A percentile compares a stretch with the other conserved stretches of the same genome.
phyloP scores from a whole-genome alignment of 208 protist genomes.

The Naegleria gruberi region DNA sequence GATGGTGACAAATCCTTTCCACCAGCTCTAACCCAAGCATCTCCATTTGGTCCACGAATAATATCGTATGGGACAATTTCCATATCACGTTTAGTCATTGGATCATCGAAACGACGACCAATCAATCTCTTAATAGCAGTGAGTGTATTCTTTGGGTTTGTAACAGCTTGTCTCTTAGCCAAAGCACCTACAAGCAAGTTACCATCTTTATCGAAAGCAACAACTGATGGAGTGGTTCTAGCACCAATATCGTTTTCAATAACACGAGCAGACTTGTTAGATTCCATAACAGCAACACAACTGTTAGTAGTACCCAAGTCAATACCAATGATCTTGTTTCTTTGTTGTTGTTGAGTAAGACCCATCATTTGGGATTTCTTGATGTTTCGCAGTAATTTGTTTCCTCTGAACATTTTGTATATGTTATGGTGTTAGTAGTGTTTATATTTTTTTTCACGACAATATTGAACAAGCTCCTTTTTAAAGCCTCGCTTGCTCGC shows the following conservation, averaged over 20 bases:
- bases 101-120: slow-evolving; percentile 47
- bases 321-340: slow-evolving; percentile 50
- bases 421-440: not conserved
- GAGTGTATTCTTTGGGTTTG: slow-evolving; percentile 79
- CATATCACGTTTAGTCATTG: slow-evolving; percentile 11
- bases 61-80: slow-evolving; percentile 86
- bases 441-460: not conserved
- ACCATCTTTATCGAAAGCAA: slow-evolving; percentile 85
- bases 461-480: too few relatives aligned
- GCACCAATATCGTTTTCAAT: slow-evolving; percentile 76
- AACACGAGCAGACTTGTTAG: slow-evolving; percentile 43
- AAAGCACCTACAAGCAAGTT: slow-evolving; percentile 73
- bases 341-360: not conserved
- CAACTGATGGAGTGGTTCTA: slow-evolving; percentile 86
- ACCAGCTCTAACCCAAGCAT: slow-evolving; percentile 79
- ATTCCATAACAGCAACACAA: slow-evolving; percentile 63
- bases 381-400: not conserved
- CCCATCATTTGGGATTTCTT: not conserved
- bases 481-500: too few relatives aligned
- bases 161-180: slow-evolving; percentile 75
- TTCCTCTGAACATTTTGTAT: not conserved
- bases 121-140: slow-evolving; percentile 82
- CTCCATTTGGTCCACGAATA: slow-evolving; percentile 74
- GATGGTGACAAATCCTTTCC: slow-evolving; percentile 66
- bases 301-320: slow-evolving; percentile 75